Base-by-base conservation (phyloP, 2,329 filamentous ascomycete species). In the Scytalidium sp. region DNA sequence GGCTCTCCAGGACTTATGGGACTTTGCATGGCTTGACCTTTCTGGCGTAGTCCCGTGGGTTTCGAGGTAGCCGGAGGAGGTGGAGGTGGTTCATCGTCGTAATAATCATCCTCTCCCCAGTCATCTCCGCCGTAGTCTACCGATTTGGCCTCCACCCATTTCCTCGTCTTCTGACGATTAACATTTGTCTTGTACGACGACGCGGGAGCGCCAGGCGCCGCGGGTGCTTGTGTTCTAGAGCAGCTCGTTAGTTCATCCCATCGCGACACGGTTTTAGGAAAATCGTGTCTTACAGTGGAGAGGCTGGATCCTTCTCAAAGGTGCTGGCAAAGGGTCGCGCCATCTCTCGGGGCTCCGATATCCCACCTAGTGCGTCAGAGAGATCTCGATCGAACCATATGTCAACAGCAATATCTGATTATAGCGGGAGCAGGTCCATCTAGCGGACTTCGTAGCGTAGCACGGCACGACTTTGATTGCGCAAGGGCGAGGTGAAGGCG, bases 61-160 rank as follows among this genome's bases (percentile, higher is more conserved):
- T 66, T 67, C n/a, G 67, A 58, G 1, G 67, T 60, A 40, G 64
- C 49, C 19, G 70, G 60, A 11, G 74, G 70, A 45, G 72, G 68
- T 21, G 70, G 68, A 29, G 71, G 67, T 44, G 70, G 66, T 27
- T 71, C 67, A 40, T 74, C 70, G 47, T 83, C 71, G 25, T 84
- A 80, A n/a, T 83, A 79, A 50, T 82, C 79, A 8, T 85, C 81
- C 29, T 86, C 83, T 29, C 90, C 93, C 92, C 93, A 97, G 64
- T 96, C 93, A 61, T 95, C 91, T 55, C 92, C 93, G 62, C 93
- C 92, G 64, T 97, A 97, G 64, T 83, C 88, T 60, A 88, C 85
- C 51, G 83, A 78, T 68, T 92, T 93, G 29, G 93, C 93, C 62
- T 96, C 87, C 32, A 93, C 87, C 93, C 93, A 97, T 80, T 96